Evolutionary conservation across 148 eudicot genomes (phyloP).

Genomic region (Simmondsia chinensis): DNA sequence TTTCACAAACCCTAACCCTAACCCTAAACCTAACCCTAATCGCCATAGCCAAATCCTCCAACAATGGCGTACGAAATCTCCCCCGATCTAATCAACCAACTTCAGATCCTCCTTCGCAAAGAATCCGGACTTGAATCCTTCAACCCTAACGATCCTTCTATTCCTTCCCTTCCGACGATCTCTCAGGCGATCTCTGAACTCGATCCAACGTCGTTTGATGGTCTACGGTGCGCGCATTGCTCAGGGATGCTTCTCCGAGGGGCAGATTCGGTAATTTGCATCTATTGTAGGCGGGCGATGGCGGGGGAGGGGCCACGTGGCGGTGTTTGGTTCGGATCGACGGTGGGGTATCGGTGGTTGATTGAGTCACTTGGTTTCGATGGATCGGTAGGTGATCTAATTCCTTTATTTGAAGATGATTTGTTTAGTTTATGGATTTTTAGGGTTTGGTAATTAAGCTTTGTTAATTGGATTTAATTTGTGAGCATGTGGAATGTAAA

Average conservation of each 20-base stretch:
- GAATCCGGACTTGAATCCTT: slow-evolving; percentile 36
- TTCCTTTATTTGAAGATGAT: background rate
- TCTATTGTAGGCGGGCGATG: slow-evolving; percentile 40
- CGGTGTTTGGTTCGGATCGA: slow-evolving; percentile 39
- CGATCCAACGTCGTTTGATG: slow-evolving; percentile 29
- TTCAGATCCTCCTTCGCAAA: slow-evolving; percentile 39
- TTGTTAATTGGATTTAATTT: background rate
- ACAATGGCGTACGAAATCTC: slow-evolving; percentile 17
- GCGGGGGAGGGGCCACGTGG: slow-evolving; percentile 20
- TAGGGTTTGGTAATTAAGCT: background rate
- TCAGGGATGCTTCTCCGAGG: slow-evolving; percentile 47
- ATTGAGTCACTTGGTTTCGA: slow-evolving; percentile 55
- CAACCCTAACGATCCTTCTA: slow-evolving; percentile 30
- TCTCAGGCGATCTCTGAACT: slow-evolving; percentile 24
- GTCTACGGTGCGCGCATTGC: slow-evolving; percentile 43
- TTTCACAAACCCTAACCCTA: too few relatives aligned
- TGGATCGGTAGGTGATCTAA: slow-evolving; percentile 53
- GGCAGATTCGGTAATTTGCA: slow-evolving; percentile 37
- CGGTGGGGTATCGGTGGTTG: slow-evolving; percentile 55
- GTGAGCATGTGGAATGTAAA: too few relatives aligned
- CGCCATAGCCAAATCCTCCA: slow-evolving; percentile 25
- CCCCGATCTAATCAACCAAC: slow-evolving; percentile 25
- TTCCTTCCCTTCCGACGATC: slow-evolving; percentile 26
- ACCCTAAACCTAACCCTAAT: background rate
- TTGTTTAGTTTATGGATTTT: background rate